Percentiles rank a stretch among this genome's conserved stretches.
Conservation (phyloP, 192 early-diverging fungal genomes). For the Coemansia guatemalensis region DNA sequence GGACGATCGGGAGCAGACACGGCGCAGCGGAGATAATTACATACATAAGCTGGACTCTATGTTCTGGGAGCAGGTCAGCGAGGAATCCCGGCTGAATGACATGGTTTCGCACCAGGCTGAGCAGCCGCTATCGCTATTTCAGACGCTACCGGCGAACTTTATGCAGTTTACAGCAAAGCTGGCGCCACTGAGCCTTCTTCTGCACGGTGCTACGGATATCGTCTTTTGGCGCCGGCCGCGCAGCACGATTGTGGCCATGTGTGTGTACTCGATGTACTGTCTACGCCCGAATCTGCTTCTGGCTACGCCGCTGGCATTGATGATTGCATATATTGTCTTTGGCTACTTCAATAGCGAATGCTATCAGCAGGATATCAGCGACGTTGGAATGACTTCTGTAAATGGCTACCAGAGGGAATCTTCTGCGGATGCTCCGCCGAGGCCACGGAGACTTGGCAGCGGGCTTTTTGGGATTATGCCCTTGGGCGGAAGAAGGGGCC, state of each 20-base stretch:
- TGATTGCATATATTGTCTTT: conserved; percentile 48
- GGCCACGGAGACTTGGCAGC: conserved; percentile 8
- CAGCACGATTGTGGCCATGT: conserved; percentile 37
- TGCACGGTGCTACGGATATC: conserved; percentile 27
- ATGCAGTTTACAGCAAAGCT: conserved; percentile 56
- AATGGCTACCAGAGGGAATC: not conserved
- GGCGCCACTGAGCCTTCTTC: conserved; percentile 35
- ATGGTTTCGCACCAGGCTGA: conserved; percentile 41
- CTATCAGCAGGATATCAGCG: conserved; percentile 4
- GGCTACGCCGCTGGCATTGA: conserved; percentile 37
- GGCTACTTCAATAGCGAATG: conserved; percentile 37
- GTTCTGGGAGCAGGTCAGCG: conserved; percentile 51
- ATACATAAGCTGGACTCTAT: conserved; percentile 34
- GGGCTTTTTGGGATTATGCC: conserved; percentile 16
- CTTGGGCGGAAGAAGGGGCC: not conserved
- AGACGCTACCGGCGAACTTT: conserved; percentile 53
- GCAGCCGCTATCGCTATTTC: conserved; percentile 53
- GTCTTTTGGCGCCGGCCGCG: conserved; percentile 45
- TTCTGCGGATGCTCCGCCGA: not conserved
- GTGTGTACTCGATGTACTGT: conserved; percentile 44
- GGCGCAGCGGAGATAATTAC: conserved; percentile 8
- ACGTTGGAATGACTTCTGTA: not conserved
- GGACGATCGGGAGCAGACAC: not conserved
- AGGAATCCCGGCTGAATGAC: conserved; percentile 40
- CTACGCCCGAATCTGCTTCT: conserved; percentile 46